A percentile compares a stretch with the other conserved stretches of the same genome.
Evolutionary conservation across 2,329 filamentous ascomycete genomes (phyloP).

Genomic region (Coleophoma eucalyptorum): DNA sequence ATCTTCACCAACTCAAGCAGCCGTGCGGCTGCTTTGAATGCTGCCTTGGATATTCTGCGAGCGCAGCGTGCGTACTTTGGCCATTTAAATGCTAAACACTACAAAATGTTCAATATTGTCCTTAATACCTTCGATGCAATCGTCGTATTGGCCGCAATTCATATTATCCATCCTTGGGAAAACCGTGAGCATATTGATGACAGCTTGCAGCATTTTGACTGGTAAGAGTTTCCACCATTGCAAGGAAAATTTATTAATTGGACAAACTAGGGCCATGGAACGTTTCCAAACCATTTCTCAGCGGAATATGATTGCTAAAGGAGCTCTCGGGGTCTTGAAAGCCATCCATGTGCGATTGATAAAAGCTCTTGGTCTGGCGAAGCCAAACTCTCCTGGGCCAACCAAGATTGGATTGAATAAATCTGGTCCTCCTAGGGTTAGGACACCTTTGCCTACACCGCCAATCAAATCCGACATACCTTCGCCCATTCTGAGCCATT

Average conservation of each 20-base stretch:
- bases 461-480: no score
- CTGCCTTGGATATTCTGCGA: constrained; percentile 51
- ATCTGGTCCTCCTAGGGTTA: background rate
- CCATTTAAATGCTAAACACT: constrained; percentile 45
- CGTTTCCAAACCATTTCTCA: constrained; percentile 53
- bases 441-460: background rate
- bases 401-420: background rate
- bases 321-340: constrained; percentile 50
- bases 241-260: no score
- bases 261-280: constrained; percentile 34
- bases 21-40: constrained; percentile 50
- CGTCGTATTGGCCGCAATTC: constrained; percentile 56
- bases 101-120: constrained; percentile 51
- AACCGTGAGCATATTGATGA: constrained; percentile 42
- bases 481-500: constrained; percentile 5
- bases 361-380: constrained; percentile 35
- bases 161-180: constrained; percentile 56
- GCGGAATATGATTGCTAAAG: constrained; percentile 48
- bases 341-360: constrained; percentile 51
- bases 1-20: constrained; percentile 53
- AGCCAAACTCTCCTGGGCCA: background rate
- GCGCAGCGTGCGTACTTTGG: constrained; percentile 48
- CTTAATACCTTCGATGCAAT: constrained; percentile 63
- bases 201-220: constrained; percentile 53
- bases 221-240: constrained; percentile 28